A percentile compares a stretch with the other conserved stretches of the same genome.
Evolutionary conservation across 1,139 yeast genomes (phyloP).

Genomic region (Pichia inconspicua): DNA sequence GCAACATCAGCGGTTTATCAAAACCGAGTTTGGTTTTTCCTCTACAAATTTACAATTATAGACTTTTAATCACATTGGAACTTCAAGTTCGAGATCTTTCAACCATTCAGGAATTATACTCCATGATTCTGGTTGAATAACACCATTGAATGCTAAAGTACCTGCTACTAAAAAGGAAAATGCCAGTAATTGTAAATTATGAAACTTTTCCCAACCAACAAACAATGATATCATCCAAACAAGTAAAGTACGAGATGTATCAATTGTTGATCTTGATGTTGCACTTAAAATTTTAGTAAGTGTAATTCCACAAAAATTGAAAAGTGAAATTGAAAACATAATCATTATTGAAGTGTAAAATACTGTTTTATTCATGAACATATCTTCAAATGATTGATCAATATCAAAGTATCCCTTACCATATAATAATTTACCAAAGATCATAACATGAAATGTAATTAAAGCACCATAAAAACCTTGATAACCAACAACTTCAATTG

Average conservation of each 20-base stretch:
- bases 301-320: slow-evolving; percentile 70
- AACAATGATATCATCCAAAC: slow-evolving; percentile 70
- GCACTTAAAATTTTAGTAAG: slow-evolving; percentile 63
- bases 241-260: slow-evolving; percentile 66
- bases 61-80: slow-evolving; percentile 3
- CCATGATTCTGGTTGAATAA: slow-evolving; percentile 36
- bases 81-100: slow-evolving; percentile 21
- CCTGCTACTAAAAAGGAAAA: slow-evolving; percentile 62
- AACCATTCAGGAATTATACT: slow-evolving; percentile 41
- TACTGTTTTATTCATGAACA: slow-evolving; percentile 37
- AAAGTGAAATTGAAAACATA: slow-evolving; percentile 65
- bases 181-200: slow-evolving; percentile 54
- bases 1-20: too few species aligned
- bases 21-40: too few species aligned
- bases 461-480: slow-evolving; percentile 66
- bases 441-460: slow-evolving; percentile 38
- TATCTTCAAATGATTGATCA: slow-evolving; percentile 42
- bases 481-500: slow-evolving; percentile 61
- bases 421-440: slow-evolving; percentile 36
- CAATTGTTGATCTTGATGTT: slow-evolving; percentile 73
- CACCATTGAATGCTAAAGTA: slow-evolving; percentile 68
- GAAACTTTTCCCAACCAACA: slow-evolving; percentile 76
- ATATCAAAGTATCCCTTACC: slow-evolving; percentile 53
- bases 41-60: too few species aligned
- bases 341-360: slow-evolving; percentile 51